Evolutionary conservation across 1,284 basidiomycete species (phyloP), one percentile per base, ranked within the genome.

Genomic region (Chalciporus sp.): DNA sequence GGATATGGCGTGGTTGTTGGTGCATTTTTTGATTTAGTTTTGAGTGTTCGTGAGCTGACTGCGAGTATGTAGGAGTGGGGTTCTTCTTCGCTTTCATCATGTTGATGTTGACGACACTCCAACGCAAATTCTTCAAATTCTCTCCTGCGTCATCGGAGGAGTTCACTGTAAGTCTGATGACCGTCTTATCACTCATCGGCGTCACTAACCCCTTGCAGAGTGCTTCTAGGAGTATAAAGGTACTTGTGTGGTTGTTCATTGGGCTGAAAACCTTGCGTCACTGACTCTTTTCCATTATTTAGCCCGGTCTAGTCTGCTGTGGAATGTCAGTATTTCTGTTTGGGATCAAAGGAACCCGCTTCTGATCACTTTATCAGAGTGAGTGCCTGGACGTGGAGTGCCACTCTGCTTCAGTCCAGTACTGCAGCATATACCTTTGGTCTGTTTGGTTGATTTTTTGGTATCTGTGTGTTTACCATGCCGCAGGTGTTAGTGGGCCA

Each of bases 231-330:
- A 79, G 74, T 51, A 72, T 80, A 7, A 80, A 80, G 68, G 76
- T 77, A 43, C 23, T 53, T 49, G 2, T 14, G 19, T 26, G 8
- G 2, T 17, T 26, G 12, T 35, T 39, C 28, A 3, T 23, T 3
- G 16, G 41, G 39, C 6, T 1, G 12, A 3, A 49, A 20, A 43
- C 6, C 19, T 14, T 11, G n/a, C 35, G 23, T 26, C 31, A 23
- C 64, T 57, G 64, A 67, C 8, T 64, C 7, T 64, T 69, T 39
- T 51, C 41, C 42, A 1, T 60, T 56, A 42, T 50, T 68, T 71
- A 85, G 70, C 86, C 87, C 4, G 87, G 86, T 10, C 71, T 90
- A 9, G 82, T 89, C 6, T 80, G 78, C 55, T 87, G 86, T 26
- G 81, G 83, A 20, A 80, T 81, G 79, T 79, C 43, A 42, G 75